These are phyloP conservation scores for Musa schizocarpa DNA, from an alignment of 176 grass and related monocot species.

Conservation along the genomic window DNA sequence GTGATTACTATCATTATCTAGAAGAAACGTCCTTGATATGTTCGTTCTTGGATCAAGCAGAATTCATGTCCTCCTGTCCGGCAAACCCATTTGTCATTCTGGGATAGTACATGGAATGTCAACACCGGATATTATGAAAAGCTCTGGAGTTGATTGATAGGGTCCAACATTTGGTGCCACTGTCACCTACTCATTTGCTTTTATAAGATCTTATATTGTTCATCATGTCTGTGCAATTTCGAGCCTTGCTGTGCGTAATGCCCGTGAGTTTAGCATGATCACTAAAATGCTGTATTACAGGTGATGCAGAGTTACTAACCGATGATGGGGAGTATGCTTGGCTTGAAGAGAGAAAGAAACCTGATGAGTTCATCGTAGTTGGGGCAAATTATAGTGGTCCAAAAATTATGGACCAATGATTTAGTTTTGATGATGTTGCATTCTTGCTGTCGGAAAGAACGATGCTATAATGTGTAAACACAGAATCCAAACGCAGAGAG, in stretches of 20 bases:
- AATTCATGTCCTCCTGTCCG: no score
- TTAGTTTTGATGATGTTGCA: neutral
- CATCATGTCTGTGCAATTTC: no score
- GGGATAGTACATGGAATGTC: neutral
- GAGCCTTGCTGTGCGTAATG: neutral
- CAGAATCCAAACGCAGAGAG: neutral
- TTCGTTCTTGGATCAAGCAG: no score
- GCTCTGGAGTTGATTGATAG: neutral
- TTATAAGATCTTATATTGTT: no score
- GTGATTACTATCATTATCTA: neutral
- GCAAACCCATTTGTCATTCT: neutral
- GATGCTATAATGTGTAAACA: neutral
- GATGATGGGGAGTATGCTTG: slow-evolving; percentile 37
- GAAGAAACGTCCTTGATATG: neutral
- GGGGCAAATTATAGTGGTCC: slow-evolving; percentile 26
- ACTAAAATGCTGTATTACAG: slow-evolving; percentile 27
- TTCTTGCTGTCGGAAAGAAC: neutral
- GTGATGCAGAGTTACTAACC: neutral
- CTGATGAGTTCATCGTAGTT: slow-evolving; percentile 29
- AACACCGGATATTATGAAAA: neutral
- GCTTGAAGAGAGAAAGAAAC: slow-evolving; percentile 43
- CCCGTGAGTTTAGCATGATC: no score
- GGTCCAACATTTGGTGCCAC: neutral
- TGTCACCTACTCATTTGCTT: neutral
- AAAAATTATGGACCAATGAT: slow-evolving; percentile 25